Conservation (phyloP, 164 flowering plant species). For the Vitis rotundifolia region DNA sequence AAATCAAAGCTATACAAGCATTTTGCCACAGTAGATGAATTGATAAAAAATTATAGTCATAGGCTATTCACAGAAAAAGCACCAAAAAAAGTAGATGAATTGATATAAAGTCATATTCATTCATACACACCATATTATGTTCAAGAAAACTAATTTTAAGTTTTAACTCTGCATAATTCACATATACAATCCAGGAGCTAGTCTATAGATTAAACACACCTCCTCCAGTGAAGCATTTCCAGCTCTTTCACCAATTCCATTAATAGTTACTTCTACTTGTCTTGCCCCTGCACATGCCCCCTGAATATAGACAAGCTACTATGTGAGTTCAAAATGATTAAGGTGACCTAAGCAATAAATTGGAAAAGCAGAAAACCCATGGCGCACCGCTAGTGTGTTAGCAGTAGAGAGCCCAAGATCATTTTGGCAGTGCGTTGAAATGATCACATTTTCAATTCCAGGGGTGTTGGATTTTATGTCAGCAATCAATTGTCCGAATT, state of each 20-base stretch:
- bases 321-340: constrained; percentile 17
- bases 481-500: constrained; percentile 81
- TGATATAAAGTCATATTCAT: too few species aligned
- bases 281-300: constrained; percentile 93
- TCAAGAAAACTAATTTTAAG: too few species aligned
- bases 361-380: not conserved
- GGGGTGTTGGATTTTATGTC: constrained; percentile 88
- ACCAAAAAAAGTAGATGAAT: too few species aligned
- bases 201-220: constrained; percentile 37
- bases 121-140: too few species aligned
- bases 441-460: constrained; percentile 87
- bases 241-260: constrained; percentile 99
- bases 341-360: not conserved
- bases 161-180: not conserved
- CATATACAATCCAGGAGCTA: not conserved
- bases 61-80: too few species aligned
- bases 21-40: too few species aligned
- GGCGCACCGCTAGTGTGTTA: constrained; percentile 78
- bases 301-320: constrained; percentile 40
- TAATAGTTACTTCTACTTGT: constrained; percentile 87
- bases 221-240: constrained; percentile 99
- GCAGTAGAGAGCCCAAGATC: constrained; percentile 98
- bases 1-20: too few species aligned
- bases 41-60: too few species aligned
- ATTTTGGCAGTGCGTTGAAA: constrained; percentile 98